phyloP scores from a whole-genome alignment of 2,329 filamentous ascomycete genomes.

The Keithomyces neogunnii region DNA sequence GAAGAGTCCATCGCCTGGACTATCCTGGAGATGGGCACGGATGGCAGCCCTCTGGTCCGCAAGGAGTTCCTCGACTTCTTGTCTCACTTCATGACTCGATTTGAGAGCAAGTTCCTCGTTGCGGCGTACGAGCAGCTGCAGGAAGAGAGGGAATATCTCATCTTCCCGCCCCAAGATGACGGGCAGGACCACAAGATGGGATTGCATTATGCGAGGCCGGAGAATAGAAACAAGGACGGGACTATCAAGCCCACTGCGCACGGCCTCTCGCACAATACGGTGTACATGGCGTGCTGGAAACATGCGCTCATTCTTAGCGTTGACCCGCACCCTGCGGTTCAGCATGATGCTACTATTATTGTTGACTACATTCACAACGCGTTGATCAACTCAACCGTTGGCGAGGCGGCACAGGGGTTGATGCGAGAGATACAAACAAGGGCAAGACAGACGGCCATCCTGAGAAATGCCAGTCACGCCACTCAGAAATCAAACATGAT shows the following conservation, averaged over 20 bases:
- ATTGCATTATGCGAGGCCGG: conserved; percentile 50
- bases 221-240: conserved; percentile 48
- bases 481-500: conserved; percentile 35
- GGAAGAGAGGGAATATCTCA: conserved; percentile 68
- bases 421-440: conserved; percentile 64
- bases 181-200: conserved; percentile 53
- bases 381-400: conserved; percentile 69
- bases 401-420: conserved; percentile 57
- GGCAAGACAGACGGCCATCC: conserved; percentile 34
- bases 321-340: conserved; percentile 90
- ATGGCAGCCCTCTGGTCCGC: conserved; percentile 88
- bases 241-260: conserved; percentile 47
- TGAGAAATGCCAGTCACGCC: conserved; percentile 32
- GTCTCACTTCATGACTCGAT: conserved; percentile 81
- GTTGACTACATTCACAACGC: conserved; percentile 77
- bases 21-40: conserved; percentile 82
- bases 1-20: conserved; percentile 88
- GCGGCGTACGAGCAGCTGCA: conserved; percentile 83
- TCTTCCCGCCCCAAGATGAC: conserved; percentile 46
- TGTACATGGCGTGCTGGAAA: conserved; percentile 92
- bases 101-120: conserved; percentile 87
- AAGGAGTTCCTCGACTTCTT: conserved; percentile 92
- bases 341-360: conserved; percentile 74
- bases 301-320: conserved; percentile 84
- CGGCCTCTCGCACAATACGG: conserved; percentile 72